Percentiles rank a stretch among this genome's conserved stretches.
Evolutionary conservation across 306 rosid genomes (phyloP).

Genomic region (Cucurbita argyrosperma): DNA sequence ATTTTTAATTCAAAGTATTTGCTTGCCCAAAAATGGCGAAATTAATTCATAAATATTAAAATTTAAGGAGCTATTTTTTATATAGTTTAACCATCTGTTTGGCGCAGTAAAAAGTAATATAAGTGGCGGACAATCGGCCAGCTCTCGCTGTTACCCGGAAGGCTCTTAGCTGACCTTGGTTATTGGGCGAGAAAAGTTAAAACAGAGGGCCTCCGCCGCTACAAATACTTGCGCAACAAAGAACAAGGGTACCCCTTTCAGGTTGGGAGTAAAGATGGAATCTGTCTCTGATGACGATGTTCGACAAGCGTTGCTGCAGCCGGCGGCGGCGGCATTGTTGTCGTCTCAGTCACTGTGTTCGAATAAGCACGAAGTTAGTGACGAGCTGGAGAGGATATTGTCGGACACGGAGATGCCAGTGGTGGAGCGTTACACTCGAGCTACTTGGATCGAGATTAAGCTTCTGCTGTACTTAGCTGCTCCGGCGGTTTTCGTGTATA

Average conservation of each 20-base stretch:
- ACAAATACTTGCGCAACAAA: neutral
- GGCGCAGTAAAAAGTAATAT: too few relatives aligned
- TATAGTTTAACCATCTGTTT: too few relatives aligned
- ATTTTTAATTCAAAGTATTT: too few relatives aligned
- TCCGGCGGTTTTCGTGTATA: constrained; percentile 57
- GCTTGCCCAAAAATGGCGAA: too few relatives aligned
- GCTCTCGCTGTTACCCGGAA: too few relatives aligned
- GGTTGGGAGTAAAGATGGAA: neutral
- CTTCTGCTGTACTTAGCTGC: constrained; percentile 46
- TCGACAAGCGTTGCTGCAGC: neutral
- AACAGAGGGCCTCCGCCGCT: neutral
- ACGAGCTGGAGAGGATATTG: constrained; percentile 33
- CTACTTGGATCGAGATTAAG: constrained; percentile 47
- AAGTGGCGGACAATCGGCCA: too few relatives aligned
- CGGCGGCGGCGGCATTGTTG: neutral
- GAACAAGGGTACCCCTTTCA: neutral
- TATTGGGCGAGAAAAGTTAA: too few relatives aligned
- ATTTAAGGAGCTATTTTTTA: too few relatives aligned
- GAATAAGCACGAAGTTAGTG: neutral
- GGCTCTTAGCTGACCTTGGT: too few relatives aligned
- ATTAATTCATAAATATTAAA: too few relatives aligned
- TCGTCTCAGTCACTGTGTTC: neutral
- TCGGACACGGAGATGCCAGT: constrained; percentile 21
- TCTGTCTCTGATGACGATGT: neutral
- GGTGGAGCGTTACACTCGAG: constrained; percentile 18